Percentiles rank a stretch among this genome's conserved stretches.
Evolutionary conservation across 2,329 filamentous ascomycete genomes (phyloP).

Genomic region (Plenodomus lindquistii): DNA sequence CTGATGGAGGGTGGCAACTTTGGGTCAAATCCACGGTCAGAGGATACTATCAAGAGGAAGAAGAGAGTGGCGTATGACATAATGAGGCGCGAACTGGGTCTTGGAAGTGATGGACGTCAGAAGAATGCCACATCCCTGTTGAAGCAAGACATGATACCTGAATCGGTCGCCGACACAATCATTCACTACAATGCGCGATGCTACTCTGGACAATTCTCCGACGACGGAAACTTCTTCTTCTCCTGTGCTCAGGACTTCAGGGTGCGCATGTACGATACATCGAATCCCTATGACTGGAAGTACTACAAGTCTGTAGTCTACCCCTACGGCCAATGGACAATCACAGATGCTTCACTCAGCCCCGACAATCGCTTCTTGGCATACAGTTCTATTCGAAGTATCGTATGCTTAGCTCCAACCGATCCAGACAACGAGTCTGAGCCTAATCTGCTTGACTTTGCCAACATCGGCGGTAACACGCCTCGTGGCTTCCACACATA

Average conservation of each 20-base stretch:
- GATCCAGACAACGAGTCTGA: conserved; percentile 81
- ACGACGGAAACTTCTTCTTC: conserved; percentile 97
- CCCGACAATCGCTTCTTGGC: conserved; percentile 91
- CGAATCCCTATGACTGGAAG: conserved; percentile 91
- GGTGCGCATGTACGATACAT: conserved; percentile 96
- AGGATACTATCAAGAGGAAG: conserved; percentile 61
- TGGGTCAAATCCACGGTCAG: conserved; percentile 64
- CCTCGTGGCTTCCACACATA: conserved; percentile 44
- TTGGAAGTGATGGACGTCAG: conserved; percentile 62
- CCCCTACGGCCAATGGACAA: conserved; percentile 89
- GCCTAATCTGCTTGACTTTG: conserved; percentile 77
- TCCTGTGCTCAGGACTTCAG: conserved; percentile 89
- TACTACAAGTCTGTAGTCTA: conserved; percentile 91
- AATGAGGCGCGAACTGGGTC: conserved; percentile 79
- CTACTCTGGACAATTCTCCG: conserved; percentile 95
- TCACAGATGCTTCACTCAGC: conserved; percentile 89
- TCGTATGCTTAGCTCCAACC: conserved; percentile 84
- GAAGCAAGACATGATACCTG: conserved; percentile 76
- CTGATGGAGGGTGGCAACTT: conserved; percentile 85
- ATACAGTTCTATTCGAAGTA: conserved; percentile 84
- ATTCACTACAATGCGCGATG: conserved; percentile 85
- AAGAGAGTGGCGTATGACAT: conserved; percentile 68
- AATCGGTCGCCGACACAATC: conserved; percentile 77
- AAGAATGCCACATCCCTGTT: conserved; percentile 69
- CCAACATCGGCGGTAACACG: conserved; percentile 50